Evolutionary conservation across 768 basidiomycete genomes (phyloP), one percentile per base, ranked within the genome.

Genomic region (Fibroporia radiculosa): DNA sequence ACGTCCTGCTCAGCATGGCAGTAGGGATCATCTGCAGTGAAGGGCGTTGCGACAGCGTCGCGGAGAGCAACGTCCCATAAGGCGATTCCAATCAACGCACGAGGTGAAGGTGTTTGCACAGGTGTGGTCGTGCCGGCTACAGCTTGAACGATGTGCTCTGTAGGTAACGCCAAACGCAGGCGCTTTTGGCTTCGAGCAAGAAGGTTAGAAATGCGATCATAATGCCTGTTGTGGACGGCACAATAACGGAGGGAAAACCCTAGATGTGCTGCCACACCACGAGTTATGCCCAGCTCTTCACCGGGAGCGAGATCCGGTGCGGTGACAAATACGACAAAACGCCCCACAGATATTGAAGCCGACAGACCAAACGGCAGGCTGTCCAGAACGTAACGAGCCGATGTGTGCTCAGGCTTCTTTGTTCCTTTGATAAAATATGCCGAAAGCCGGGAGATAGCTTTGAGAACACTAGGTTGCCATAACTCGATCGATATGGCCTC

Each of bases 271-370:
- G 80, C 78, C 44, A 87, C 61, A 3, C 90, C 90, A 23, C 88
- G 75, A 3, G 78, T 81, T 11, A 87, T 66, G 35, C 77, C 77
- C 44, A 75, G 61, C 29, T 74, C 72, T 43, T 84, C 84, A 0
- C 70, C 63, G 0, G 87, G 87, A 49, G 89, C 89, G 43, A 92
- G 71, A 59, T 95, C 93, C 27, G 74, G 75, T n/a, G 82, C 77
- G 6, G 87, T 85, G 40, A 91, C 58, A 45, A 87, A 79, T 8
- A 86, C 56, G 22, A 81, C 77, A 36, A 85, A 65, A 27, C 75
- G 75, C 1, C 71, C 74, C 34, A 93, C 50, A 0, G 85, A 72
- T 26, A 83, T 18, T 23, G 80, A 75, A 19, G 72, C 53, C 5
- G 72, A 67, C 24, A 83, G 50, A 1, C 88, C 86, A 10, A 67